Evolutionary conservation across 1,139 yeast genomes (phyloP), one percentile per base, ranked within the genome.

Genomic region (Yamadazyma aaseri): DNA sequence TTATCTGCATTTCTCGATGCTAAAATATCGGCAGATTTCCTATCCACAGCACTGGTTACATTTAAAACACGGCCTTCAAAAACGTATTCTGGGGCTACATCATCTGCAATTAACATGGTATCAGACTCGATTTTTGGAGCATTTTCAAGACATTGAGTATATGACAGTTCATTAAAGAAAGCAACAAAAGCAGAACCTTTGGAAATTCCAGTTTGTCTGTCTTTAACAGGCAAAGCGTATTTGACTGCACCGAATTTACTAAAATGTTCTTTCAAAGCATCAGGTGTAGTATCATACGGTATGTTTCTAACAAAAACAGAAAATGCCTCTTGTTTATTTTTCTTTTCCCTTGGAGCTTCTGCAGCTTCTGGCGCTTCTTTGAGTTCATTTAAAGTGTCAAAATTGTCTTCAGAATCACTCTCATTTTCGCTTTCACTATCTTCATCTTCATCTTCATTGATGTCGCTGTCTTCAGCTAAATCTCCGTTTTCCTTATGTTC

Each of bases 141-240:
- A 49, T 79, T 73, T 4, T 71, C 71, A 26, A 90, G 60, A 62
- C 97, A 92, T 35, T 73, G 72, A 20, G 71, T 68, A 50, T 79
- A 86, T 3, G 86, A 77, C 4, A 71, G 78, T 41, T 76, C 78
- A 21, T 72, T 66, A 35, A 56, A 60, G 55, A 92, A 92, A 0
- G 96, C 96, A 28, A 92, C 96, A 56, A 92, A 92, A 0, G 97
- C 99, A 1, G 96, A 84, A 37, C 99, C 99, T 56, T 74, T 86
- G 8, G 98, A 89, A 40, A 86, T 67, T 4, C 95, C 95, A 2
- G 96, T 81, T 38, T 71, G 82, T 52, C 73, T 84, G 55, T 94
- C 99, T 46, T 82, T 71, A 8, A 94, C 98, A 0, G 97, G 97
- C 32, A 92, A 71, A 1, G 98, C 98, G 55, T 89, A 92, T 49